These are phyloP conservation scores for Aspergillus brasiliensis DNA, from an alignment of 2,329 filamentous ascomycete genomes.

Conservation along the genomic window DNA sequence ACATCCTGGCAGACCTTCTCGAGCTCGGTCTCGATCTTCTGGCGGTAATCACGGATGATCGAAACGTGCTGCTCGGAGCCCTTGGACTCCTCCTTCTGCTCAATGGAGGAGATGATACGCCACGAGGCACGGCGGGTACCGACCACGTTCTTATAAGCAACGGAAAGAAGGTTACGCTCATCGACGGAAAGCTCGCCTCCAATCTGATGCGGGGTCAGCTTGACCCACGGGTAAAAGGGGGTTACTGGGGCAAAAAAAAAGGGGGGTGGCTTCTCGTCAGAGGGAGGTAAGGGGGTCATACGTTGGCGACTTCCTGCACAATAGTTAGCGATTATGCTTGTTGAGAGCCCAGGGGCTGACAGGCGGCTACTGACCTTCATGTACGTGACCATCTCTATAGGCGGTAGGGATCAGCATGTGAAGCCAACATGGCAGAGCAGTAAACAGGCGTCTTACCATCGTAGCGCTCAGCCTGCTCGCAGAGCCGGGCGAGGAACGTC, in stretches of 20 bases:
- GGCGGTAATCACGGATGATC: slow-evolving; percentile 94
- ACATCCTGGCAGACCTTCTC: slow-evolving; percentile 99
- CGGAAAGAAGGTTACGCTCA: slow-evolving; percentile 89
- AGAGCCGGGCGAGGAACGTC: slow-evolving; percentile 99
- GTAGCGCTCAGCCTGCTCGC: slow-evolving; percentile 99
- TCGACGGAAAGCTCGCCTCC: slow-evolving; percentile 69
- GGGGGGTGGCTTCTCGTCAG: slow-evolving; percentile 9
- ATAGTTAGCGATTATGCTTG: slow-evolving; percentile 26
- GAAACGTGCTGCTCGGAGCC: slow-evolving; percentile 91
- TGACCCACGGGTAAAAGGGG: slow-evolving; percentile 9
- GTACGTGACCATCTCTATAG: slow-evolving; percentile 90
- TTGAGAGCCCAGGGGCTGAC: slow-evolving; percentile 24
- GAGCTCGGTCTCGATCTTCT: slow-evolving; percentile 97
- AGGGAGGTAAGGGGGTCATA: slow-evolving; percentile 43
- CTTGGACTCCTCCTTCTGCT: slow-evolving; percentile 99
- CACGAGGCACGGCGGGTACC: slow-evolving; percentile 97
- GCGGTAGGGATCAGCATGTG: slow-evolving; percentile 29
- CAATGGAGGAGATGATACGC: slow-evolving; percentile 99
- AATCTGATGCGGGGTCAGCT: slow-evolving; percentile 49
- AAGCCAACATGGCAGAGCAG: slow-evolving; percentile 8
- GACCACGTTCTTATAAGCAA: slow-evolving; percentile 99
- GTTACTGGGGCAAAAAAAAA: slow-evolving; percentile 12
- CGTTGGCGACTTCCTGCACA: slow-evolving; percentile 86
- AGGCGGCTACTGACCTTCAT: slow-evolving; percentile 73
- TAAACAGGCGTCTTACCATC: slow-evolving; percentile 65